Conservation (phyloP, 116 monocot genomes). For the Papilionanthe hybrid region DNA sequence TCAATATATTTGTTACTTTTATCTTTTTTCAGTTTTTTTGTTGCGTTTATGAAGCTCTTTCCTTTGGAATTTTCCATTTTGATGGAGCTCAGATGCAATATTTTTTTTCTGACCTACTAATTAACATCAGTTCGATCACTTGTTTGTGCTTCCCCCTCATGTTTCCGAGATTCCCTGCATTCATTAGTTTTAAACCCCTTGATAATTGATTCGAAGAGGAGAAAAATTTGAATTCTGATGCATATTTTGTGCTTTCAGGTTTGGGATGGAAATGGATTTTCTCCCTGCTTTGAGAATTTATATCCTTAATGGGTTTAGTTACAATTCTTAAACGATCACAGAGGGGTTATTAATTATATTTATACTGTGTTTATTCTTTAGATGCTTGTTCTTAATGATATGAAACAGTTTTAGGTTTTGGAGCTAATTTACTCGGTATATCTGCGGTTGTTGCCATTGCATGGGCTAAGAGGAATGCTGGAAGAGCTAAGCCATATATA, state of each 20-base stretch:
- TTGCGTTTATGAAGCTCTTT: background rate
- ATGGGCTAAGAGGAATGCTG: constrained; percentile 21
- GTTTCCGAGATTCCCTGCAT: background rate
- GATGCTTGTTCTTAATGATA: constrained; percentile 4
- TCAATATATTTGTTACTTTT: background rate
- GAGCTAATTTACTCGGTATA: constrained; percentile 48
- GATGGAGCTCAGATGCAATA: background rate
- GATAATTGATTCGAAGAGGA: background rate
- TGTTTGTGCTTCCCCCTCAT: background rate
- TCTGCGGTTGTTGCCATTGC: constrained; percentile 33
- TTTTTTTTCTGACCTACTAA: background rate
- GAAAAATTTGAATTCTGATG: background rate
- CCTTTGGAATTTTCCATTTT: background rate
- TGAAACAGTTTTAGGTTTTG: constrained; percentile 62
- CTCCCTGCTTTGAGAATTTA: constrained; percentile 58
- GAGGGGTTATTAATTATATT: background rate
- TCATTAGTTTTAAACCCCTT: background rate
- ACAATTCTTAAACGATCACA: background rate
- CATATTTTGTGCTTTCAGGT: constrained; percentile 36
- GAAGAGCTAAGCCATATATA: constrained; percentile 24
- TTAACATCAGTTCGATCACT: background rate
- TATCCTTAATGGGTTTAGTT: constrained; percentile 49
- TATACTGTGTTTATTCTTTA: background rate
- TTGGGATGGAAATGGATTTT: constrained; percentile 56
- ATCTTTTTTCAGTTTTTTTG: background rate